Evolutionary conservation across 352 stramenopile species (phyloP).

Genomic region (Halophytophthora batemanensis): DNA sequence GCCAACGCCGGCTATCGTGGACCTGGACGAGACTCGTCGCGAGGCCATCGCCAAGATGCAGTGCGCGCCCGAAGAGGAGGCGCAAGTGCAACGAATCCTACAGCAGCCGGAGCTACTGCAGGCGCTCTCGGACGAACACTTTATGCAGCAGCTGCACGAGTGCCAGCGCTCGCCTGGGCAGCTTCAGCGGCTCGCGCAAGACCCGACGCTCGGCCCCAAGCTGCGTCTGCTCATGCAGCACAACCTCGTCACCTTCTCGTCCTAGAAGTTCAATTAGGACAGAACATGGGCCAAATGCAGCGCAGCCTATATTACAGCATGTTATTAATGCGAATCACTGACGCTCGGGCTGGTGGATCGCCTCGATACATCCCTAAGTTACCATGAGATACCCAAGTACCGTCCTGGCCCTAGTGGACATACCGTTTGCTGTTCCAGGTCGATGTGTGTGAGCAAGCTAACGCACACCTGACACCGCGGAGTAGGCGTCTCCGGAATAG

Average conservation of each 20-base stretch:
- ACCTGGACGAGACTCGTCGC: constrained; percentile 49
- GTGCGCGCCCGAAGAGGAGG: constrained; percentile 54
- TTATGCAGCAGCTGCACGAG: constrained; percentile 55
- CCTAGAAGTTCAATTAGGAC: neutral
- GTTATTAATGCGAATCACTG: neutral
- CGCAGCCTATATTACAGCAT: neutral
- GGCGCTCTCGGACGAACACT: constrained; percentile 46
- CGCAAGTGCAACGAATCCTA: constrained; percentile 65
- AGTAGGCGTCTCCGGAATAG: too few species aligned
- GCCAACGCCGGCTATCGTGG: constrained; percentile 41
- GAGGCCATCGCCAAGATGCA: constrained; percentile 59
- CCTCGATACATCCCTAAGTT: constrained; percentile 5
- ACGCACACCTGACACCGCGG: too few species aligned
- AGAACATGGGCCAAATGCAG: neutral
- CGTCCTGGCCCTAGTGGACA: too few species aligned
- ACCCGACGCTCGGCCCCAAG: constrained; percentile 47
- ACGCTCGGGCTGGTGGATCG: neutral
- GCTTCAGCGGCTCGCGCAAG: constrained; percentile 38
- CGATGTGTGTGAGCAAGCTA: too few species aligned
- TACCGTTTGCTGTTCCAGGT: too few species aligned
- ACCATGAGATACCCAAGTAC: too few species aligned
- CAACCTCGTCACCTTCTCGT: constrained; percentile 54
- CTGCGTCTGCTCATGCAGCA: constrained; percentile 51
- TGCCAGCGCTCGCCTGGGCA: constrained; percentile 37
- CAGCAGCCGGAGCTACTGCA: constrained; percentile 58